phyloP scores from a whole-genome alignment of 768 basidiomycete species.

The Cystobasidium ongulense region DNA sequence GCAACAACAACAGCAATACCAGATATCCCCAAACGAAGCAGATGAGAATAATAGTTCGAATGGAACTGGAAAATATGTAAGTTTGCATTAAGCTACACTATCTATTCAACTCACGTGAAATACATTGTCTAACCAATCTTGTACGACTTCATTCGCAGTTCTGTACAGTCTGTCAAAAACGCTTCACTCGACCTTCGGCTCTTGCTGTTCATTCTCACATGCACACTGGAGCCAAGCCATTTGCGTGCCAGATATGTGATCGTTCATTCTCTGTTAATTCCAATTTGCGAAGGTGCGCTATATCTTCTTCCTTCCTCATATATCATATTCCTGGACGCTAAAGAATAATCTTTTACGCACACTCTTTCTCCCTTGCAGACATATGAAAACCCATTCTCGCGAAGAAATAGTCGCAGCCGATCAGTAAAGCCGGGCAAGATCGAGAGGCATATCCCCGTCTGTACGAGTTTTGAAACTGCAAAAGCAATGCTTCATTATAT shows the following conservation, averaged over 20 bases:
- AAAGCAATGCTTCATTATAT: no score
- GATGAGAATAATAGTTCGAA: not conserved
- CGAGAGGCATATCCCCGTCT: no score
- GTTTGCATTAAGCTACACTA: not conserved
- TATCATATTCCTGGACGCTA: no score
- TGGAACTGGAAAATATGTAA: constrained; percentile 18
- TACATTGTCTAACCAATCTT: no score
- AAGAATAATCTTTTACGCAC: no score
- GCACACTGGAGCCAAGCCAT: constrained; percentile 41
- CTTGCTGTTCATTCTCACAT: constrained; percentile 38
- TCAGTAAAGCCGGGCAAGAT: not conserved
- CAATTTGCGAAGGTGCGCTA: constrained; percentile 10
- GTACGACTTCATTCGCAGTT: not conserved
- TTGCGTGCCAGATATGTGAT: constrained; percentile 35
- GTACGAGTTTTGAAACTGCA: no score
- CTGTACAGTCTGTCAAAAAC: constrained; percentile 32
- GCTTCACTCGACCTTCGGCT: constrained; percentile 38
- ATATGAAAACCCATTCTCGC: constrained; percentile 5
- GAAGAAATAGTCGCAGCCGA: not conserved
- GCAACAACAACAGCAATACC: no score
- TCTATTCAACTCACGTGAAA: no score
- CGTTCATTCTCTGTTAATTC: constrained; percentile 37
- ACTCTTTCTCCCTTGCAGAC: no score
- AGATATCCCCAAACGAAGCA: not conserved
- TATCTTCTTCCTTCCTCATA: no score